Evolutionary conservation across 2,329 filamentous ascomycete species (phyloP), one percentile per base, ranked within the genome.

Genomic region (Cercospora sp.): DNA sequence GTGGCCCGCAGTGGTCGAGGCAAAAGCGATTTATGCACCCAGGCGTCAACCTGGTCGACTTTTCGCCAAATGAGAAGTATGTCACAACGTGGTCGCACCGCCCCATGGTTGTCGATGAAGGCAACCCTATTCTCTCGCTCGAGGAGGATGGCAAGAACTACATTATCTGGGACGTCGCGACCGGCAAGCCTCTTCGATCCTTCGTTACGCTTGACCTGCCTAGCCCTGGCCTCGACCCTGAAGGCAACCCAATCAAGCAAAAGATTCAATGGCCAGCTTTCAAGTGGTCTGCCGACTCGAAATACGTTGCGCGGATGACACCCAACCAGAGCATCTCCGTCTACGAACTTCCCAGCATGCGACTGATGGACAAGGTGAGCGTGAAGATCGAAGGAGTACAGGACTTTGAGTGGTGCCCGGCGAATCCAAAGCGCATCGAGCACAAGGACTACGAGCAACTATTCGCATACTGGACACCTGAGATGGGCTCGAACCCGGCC

Each of bases 131-230:
- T 3, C 85, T 85, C 6, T 81, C 81, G 16, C 67, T 93, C 69
- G 95, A 98, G 77, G 95, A 99, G 77, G 94, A 99, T 75, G 95
- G 95, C 81, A 98, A 98, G 86, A 97, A 98, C 86, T 98, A 98
- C 81, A 91, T 99, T 77, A 94, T 99, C 77, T 99, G 95, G 95
- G 94, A 98, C 77, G 90, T 98, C 70, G 91, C 92, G 63, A 95
- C 94, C 9, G 90, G 89, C 75, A 91, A 94, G 80, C 93, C 94
- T 66, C 86, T 99, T 61, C 91, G 95, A 71, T 98, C 95, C 0
- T 99, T 99, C 78, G 89, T 92, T 71, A 96, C 94, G 74, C 87
- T 97, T 71, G 95, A 99, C 73, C 83, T 92, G 13, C 88, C 91
- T 31, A 87, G 86, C 72, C 85, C 87, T 60, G 82, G 83, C 42